Percentiles rank a stretch among this genome's conserved stretches.
Conservation (phyloP, 1,284 basidiomycete genomes). For the Tremellales sp. region DNA sequence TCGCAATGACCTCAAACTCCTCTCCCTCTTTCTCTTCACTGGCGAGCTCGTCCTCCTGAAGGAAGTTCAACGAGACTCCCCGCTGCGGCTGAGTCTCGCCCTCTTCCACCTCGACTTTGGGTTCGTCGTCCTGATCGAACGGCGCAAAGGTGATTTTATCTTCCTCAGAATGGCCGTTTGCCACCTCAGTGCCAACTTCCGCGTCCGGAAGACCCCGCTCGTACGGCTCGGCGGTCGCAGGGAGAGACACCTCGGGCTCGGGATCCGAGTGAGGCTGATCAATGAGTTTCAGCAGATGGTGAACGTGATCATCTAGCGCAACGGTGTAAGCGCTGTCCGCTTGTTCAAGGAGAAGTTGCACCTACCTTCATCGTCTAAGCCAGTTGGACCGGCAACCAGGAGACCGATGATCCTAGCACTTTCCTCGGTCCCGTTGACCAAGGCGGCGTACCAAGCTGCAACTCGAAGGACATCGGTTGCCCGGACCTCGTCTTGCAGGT, state of each 20-base stretch:
- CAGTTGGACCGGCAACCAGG: constrained; percentile 23
- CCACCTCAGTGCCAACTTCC: too few relatives aligned
- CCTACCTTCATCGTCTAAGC: constrained; percentile 37
- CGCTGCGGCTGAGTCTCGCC: not conserved
- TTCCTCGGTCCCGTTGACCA: constrained; percentile 28
- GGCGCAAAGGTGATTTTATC: not conserved
- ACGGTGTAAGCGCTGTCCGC: not conserved
- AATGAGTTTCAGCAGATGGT: constrained; percentile 34
- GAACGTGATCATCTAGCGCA: constrained; percentile 33
- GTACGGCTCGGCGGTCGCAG: not conserved
- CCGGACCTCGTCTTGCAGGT: constrained; percentile 41
- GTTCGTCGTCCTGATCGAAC: not conserved
- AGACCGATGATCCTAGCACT: constrained; percentile 23
- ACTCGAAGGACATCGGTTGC: constrained; percentile 43
- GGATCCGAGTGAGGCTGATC: constrained; percentile 11
- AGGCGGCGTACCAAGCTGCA: constrained; percentile 38
- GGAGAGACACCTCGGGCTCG: not conserved
- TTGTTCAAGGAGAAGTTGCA: constrained; percentile 1
- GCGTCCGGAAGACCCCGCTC: constrained; percentile 6
- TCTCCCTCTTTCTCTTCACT: constrained; percentile 9
- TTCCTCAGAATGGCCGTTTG: too few relatives aligned
- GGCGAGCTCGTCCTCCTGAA: constrained; percentile 44
- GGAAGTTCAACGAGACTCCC: constrained; percentile 34
- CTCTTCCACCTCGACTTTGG: not conserved
- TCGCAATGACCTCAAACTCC: constrained; percentile 16